Base-by-base conservation (phyloP, 345 rosid species). In the Bruguiera sexangula region DNA sequence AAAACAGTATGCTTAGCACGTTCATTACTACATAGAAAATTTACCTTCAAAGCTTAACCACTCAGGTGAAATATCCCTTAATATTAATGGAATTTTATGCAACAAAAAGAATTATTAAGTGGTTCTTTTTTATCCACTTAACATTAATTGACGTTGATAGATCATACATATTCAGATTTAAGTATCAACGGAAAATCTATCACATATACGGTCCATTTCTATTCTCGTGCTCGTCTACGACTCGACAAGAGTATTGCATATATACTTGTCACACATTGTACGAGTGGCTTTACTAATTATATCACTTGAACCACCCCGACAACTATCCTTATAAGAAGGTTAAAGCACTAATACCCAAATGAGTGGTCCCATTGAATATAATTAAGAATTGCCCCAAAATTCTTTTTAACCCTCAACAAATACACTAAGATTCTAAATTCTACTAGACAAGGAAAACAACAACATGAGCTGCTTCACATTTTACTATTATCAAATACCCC, bases 401-500 rank as follows among this genome's bases (percentile, higher is more conserved):
- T 50, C 69, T 69, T 46, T 72, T 76, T 76, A 70, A 16, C 46
- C 21, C 50, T 64, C 37, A 9, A 56, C 60, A 56, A 56, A 19
- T 59, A 53, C 56, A 52, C 58, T 48, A 15, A 24, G 67, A 53
- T 67, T 62, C 71, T 58, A 62, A 62, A 30, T 54, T 54, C 52
- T 21, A 69, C n/a, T 59, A 78, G 73, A 71, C 58, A 61, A 69
- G 54, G 67, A 72, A 43, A 70, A 68, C 79, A 73, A 76, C 69
- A 66, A 31, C 68, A 68, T 68, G 77, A 80, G 74, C 68, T 67
- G 60, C 70, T 75, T 30, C 73, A 62, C 55, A 67, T 56, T 74
- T 71, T 70, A 52, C 73, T 75, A 79, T 78, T 80, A 85, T 86
- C 71, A 86, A 80, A 75, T 78, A 60, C 58, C 62, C 63, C 78